A percentile compares a stretch with the other conserved stretches of the same genome.
Conservation (phyloP, 495 filamentous ascomycete species). For the Chaetomium cochliodes region DNA sequence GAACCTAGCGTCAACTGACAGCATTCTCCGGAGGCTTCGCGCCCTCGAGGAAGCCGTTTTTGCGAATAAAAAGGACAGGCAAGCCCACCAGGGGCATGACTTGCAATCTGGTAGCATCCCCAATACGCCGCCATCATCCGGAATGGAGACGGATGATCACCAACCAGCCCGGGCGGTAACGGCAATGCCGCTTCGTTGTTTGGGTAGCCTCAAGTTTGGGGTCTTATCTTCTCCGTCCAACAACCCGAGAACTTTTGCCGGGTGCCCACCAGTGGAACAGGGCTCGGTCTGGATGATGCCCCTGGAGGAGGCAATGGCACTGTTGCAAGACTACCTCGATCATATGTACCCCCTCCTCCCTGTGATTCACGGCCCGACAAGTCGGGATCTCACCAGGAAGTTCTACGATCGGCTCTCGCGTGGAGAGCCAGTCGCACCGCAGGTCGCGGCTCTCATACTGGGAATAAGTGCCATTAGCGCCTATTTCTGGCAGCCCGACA, state of each 20-base stretch:
- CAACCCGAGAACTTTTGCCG: neutral
- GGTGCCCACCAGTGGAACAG: neutral
- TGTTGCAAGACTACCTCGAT: constrained; percentile 33
- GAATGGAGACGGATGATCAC: neutral
- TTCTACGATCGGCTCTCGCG: constrained; percentile 22
- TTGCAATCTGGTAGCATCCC: no score
- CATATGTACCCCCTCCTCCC: constrained; percentile 7
- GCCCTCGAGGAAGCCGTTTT: constrained; percentile 29
- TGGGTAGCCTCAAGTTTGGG: constrained; percentile 3
- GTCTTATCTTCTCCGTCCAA: neutral
- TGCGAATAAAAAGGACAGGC: neutral
- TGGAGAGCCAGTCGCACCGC: constrained; percentile 23
- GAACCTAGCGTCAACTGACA: neutral
- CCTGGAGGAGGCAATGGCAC: constrained; percentile 21
- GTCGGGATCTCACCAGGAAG: constrained; percentile 36
- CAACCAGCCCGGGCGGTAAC: neutral
- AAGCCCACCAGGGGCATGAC: neutral
- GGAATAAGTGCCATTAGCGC: constrained; percentile 47
- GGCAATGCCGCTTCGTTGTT: neutral
- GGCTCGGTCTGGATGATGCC: constrained; percentile 4
- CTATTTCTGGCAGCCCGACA: constrained; percentile 38
- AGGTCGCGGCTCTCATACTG: constrained; percentile 44
- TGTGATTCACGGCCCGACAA: constrained; percentile 9
- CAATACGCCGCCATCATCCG: neutral
- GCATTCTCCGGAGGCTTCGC: constrained; percentile 22